Conservation (phyloP, 805 yeast genomes). For the Lachancea dasiensis region DNA sequence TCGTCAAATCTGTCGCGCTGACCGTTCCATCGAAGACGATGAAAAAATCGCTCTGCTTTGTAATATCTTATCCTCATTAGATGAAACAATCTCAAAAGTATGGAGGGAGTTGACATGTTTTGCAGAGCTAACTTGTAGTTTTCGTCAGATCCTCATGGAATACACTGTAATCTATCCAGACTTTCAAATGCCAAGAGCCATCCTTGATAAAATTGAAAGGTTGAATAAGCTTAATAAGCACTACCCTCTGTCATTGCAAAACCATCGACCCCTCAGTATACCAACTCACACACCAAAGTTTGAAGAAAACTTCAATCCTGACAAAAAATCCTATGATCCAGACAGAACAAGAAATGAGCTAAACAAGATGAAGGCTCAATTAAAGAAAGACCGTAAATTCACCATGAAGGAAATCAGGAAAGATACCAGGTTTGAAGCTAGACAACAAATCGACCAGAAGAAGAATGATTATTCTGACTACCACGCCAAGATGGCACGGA, state of each 20-base stretch:
- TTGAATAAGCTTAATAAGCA: conserved; percentile 48
- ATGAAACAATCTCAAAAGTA: conserved; percentile 29
- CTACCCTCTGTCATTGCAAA: conserved; percentile 71
- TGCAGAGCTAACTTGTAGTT: conserved; percentile 50
- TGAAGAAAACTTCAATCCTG: conserved; percentile 95
- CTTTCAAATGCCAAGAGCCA: conserved; percentile 30
- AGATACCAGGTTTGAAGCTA: conserved; percentile 79
- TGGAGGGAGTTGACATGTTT: conserved; percentile 65
- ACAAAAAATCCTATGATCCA: conserved; percentile 83
- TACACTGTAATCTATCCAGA: conserved; percentile 35
- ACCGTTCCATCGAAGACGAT: conserved; percentile 26
- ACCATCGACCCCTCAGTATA: conserved; percentile 78
- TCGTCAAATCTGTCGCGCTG: conserved; percentile 25
- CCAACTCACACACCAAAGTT: conserved; percentile 83
- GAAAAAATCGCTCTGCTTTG: conserved; percentile 20
- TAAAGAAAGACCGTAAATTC: conserved; percentile 88
- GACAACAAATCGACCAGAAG: conserved; percentile 77
- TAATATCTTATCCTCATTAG: conserved; percentile 31
- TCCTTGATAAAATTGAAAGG: conserved; percentile 43
- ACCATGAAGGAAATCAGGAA: conserved; percentile 85
- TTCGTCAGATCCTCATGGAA: conserved; percentile 39
- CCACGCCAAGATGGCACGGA: conserved; percentile 83
- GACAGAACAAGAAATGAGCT: conserved; percentile 77
- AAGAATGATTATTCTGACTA: conserved; percentile 69
- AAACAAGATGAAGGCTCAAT: conserved; percentile 71